phyloP scores from a whole-genome alignment of 2,329 filamentous ascomycete genomes.

The Chalaropsis thielavioides region DNA sequence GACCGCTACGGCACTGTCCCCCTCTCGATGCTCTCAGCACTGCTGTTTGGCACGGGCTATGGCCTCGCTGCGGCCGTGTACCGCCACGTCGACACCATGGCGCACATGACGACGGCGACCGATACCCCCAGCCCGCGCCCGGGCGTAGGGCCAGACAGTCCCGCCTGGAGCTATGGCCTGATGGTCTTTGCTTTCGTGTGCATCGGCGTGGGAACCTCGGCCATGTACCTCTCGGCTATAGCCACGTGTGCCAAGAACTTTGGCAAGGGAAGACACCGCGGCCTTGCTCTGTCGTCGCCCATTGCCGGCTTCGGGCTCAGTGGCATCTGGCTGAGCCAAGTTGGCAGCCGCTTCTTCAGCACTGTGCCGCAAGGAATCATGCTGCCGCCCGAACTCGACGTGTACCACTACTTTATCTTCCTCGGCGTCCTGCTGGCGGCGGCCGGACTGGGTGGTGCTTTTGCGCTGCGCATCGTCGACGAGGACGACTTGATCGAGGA shows the following conservation, averaged over 20 bases:
- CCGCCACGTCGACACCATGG: constrained; percentile 28
- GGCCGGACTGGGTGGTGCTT: constrained; percentile 58
- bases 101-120: constrained; percentile 23
- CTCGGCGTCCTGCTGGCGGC: constrained; percentile 55
- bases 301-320: constrained; percentile 89
- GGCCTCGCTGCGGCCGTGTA: constrained; percentile 71
- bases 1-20: constrained; percentile 73
- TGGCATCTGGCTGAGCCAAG: constrained; percentile 89
- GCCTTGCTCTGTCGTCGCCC: constrained; percentile 74
- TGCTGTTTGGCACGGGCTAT: constrained; percentile 70
- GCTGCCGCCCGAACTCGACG: constrained; percentile 44
- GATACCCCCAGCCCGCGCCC: constrained; percentile 18
- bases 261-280: constrained; percentile 72
- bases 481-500: constrained; percentile 81
- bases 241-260: constrained; percentile 98
- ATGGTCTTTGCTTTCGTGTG: constrained; percentile 78
- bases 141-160: constrained; percentile 23
- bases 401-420: constrained; percentile 81
- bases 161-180: constrained; percentile 55
- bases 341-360: constrained; percentile 64
- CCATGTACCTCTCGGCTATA: constrained; percentile 82
- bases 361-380: constrained; percentile 50
- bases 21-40: constrained; percentile 55
- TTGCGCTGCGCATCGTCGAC: constrained; percentile 64
- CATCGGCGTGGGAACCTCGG: constrained; percentile 70